Base-by-base conservation (phyloP, 2,329 filamentous ascomycete species). In the Epichloe scottii region DNA sequence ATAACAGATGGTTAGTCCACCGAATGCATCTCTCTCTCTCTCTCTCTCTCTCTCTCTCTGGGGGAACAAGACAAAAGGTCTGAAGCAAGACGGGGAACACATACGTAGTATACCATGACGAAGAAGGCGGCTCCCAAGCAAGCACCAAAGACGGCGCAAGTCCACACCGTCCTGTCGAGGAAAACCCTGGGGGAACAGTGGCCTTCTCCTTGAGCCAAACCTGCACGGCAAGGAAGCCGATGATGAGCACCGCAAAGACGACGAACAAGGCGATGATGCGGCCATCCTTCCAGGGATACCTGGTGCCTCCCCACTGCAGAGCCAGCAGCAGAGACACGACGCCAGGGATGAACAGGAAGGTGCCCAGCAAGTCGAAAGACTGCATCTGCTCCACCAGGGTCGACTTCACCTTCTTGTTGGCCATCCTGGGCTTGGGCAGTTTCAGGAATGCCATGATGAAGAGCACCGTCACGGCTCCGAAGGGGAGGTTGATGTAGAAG, bases 251-350 rank as follows among this genome's bases (percentile, higher is more conserved):
- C 8, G 17, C 52, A 48, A 52, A 54, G 30, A 54, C 38, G 19
- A 54, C 49, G 35, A 52, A 54, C 21, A 54, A 33, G 30, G 49
- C 47, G 12, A 54, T 50, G 46, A 54, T 54, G 46, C 50, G 52
- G 17, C 49, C 52, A 11, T 54, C 46, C 14, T 17, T 33, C 52
- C 52, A 65, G 4, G 55, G 51, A 41, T 70, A 69, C 48, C 62
- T 65, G 34, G 60, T 61, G 7, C 69, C 71, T 26, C 71, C 71
- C 72, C 72, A 77, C 52, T 76, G 72, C 5, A 78, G 62, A n/a
- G 73, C 73, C 0, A 78, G 63, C 0, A 77, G 58, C 17, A 76
- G 63, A 54, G 71, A 76, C 19, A 75, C 60, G 7, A 75, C 64
- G 14, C 68, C 59, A 0, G 63, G 63, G 57, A 64, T 50, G 33